phyloP scores from a whole-genome alignment of 2,329 filamentous ascomycete species.

The Cladophialophora bantiana region DNA sequence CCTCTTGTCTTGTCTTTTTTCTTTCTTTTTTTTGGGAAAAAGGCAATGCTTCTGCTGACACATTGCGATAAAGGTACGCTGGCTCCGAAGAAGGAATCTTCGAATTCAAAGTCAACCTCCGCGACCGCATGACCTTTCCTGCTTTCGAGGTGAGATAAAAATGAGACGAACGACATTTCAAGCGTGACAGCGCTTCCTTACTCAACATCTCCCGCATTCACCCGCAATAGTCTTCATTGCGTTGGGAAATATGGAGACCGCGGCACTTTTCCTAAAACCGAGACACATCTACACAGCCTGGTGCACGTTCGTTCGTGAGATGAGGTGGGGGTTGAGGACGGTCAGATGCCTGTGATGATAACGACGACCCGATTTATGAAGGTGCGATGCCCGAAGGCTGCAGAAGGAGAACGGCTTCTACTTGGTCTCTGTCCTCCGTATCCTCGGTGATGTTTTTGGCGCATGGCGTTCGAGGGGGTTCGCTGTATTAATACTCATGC shows the following conservation, averaged over 20 bases:
- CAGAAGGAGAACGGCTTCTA: background rate
- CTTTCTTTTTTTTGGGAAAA: background rate
- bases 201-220: background rate
- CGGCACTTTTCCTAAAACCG: too few relatives aligned
- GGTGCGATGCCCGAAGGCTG: too few relatives aligned
- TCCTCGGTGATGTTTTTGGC: background rate
- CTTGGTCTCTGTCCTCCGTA: background rate
- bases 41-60: constrained; percentile 1
- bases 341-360: too few relatives aligned
- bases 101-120: constrained; percentile 55
- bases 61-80: constrained; percentile 50
- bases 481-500: background rate
- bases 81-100: constrained; percentile 58
- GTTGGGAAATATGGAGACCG: too few relatives aligned
- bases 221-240: too few relatives aligned
- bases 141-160: constrained; percentile 51
- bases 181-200: background rate
- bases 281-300: too few relatives aligned
- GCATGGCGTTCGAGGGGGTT: background rate
- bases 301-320: too few relatives aligned
- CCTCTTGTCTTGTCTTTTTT: too few relatives aligned
- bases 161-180: constrained; percentile 7
- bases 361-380: too few relatives aligned
- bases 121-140: constrained; percentile 57
- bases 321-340: too few relatives aligned